Base-by-base conservation (phyloP, 2,329 filamentous ascomycete species). In the Blastomyces parvus region DNA sequence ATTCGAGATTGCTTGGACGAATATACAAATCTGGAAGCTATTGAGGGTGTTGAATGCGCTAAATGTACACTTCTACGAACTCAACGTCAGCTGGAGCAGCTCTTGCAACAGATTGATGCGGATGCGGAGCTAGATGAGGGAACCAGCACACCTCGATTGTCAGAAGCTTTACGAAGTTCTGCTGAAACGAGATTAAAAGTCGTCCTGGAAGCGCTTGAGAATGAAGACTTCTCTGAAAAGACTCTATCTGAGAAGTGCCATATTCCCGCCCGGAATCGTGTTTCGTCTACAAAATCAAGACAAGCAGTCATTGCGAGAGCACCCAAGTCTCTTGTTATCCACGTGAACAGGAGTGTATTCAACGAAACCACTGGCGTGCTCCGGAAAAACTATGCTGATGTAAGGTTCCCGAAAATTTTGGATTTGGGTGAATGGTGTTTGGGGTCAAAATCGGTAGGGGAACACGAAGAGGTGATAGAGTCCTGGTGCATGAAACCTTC, bases 321-420 rank as follows among this genome's bases (percentile, higher is more conserved):
- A 0, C 94, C 94, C 0, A 86, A 86, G 66, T 90, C 88, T 63
- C 79, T 99, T 17, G 89, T 87, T 0, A 81, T 97, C 9, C 94
- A 99, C 73, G 84, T 97, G 73, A 97, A 97, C 71, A 85, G 94
- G 50, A 97, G 92, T 60, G 84, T 94, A 0, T 97, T 96, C 69
- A 89, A 97, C 69, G 91, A 95, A 67, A 81, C 80, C 59, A 95
- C 90, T 0, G 90, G 91, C 5, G 80, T 84, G 64, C 84, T 91
- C 74, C 86, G 84, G 71, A 97, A 97, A 76, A 97, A 97, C 69
- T 84, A 85, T 42, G 89, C 92, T 0, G 81, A 83, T 0, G 89
- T 99, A 22, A 81, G 81, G 27, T 97, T 96, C 69, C 91, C 92
- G 0, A 81, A 81, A 65, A 78, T 78, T 0, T 78, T 97, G 22